Evolutionary conservation across 805 yeast genomes (phyloP).

Genomic region (Candida wancherniae): DNA sequence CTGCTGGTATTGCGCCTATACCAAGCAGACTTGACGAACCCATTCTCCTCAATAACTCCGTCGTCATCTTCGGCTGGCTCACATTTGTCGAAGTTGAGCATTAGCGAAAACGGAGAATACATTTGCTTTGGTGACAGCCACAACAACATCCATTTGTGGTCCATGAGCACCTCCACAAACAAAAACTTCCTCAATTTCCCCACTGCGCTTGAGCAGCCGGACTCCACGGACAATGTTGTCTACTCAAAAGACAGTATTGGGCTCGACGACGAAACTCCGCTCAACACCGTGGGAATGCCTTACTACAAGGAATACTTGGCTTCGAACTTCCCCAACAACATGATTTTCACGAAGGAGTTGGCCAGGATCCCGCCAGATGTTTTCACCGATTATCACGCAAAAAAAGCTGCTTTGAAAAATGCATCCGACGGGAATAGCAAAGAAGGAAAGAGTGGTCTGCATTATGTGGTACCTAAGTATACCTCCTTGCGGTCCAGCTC

Average conservation of each 20-base stretch:
- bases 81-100: constrained; percentile 46
- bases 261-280: constrained; percentile 47
- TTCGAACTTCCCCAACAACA: constrained; percentile 73
- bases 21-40: constrained; percentile 51
- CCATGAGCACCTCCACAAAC: constrained; percentile 31
- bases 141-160: constrained; percentile 66
- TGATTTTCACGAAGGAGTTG: constrained; percentile 51
- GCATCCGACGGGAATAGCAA: no score
- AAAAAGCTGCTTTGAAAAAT: no score
- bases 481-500: no score
- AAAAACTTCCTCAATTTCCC: constrained; percentile 37
- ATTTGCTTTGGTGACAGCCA: constrained; percentile 63
- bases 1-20: constrained; percentile 63
- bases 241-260: constrained; percentile 22
- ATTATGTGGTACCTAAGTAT: no score
- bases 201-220: constrained; percentile 50
- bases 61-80: constrained; percentile 9
- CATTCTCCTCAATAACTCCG: constrained; percentile 1
- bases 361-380: constrained; percentile 58
- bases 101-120: constrained; percentile 72
- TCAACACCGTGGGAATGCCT: constrained; percentile 79
- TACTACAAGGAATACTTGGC: constrained; percentile 71
- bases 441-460: no score
- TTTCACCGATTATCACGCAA: no score
- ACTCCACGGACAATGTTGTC: constrained; percentile 24